A percentile compares a stretch with the other conserved stretches of the same genome.
phyloP scores from a whole-genome alignment of 2,329 filamentous ascomycete species.

The Paecilomyces dactylethromorphus region DNA sequence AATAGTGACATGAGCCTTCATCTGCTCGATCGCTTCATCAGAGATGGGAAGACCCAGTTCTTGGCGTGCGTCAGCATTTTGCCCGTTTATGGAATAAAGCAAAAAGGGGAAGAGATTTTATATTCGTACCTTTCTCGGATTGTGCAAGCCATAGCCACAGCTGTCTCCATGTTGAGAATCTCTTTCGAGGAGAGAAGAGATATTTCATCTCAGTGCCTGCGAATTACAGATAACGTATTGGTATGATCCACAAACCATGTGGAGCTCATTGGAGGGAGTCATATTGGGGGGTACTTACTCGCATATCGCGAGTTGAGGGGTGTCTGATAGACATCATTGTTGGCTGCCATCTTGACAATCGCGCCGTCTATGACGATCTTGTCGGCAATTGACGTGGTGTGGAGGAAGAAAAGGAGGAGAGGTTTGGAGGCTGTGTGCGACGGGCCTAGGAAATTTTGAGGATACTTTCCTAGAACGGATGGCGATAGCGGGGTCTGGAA shows the following conservation, averaged over 20 bases:
- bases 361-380: background rate
- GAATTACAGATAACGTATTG: slow-evolving; percentile 1
- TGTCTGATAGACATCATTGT: slow-evolving; percentile 57
- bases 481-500: slow-evolving; percentile 20
- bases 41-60: slow-evolving; percentile 72
- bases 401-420: slow-evolving; percentile 9
- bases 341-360: slow-evolving; percentile 27
- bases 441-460: slow-evolving; percentile 22
- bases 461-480: background rate
- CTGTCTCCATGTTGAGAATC: slow-evolving; percentile 73
- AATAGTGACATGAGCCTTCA: slow-evolving; percentile 66
- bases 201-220: slow-evolving; percentile 61
- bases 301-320: slow-evolving; percentile 67
- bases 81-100: background rate
- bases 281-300: slow-evolving; percentile 36
- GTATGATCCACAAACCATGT: slow-evolving; percentile 1
- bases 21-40: slow-evolving; percentile 66
- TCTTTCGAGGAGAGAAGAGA: slow-evolving; percentile 70
- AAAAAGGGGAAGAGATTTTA: background rate
- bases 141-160: slow-evolving; percentile 84
- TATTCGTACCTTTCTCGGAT: slow-evolving; percentile 53
- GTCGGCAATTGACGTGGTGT: slow-evolving; percentile 8
- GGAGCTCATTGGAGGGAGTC: slow-evolving; percentile 3
- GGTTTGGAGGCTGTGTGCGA: slow-evolving; percentile 15
- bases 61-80: slow-evolving; percentile 9